Percentiles rank a stretch among this genome's conserved stretches.
phyloP scores from a whole-genome alignment of 345 rosid genomes.

The Eucalyptus pumila region DNA sequence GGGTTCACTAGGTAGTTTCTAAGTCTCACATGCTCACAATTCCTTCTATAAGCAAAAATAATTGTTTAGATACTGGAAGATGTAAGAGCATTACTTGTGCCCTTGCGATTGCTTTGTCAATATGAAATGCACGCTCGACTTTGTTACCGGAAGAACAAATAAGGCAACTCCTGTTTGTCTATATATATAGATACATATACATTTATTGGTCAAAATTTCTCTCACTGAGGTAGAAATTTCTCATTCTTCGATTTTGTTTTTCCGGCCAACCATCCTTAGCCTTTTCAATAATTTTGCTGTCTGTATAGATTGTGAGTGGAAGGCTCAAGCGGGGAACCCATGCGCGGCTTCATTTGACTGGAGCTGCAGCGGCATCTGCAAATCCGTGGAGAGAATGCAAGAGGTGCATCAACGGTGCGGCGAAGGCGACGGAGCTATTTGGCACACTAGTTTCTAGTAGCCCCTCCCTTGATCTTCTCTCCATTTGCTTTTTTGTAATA shows the following conservation, averaged over 20 bases:
- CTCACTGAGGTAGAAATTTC: neutral
- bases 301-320: constrained; percentile 62
- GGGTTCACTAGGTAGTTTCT: neutral
- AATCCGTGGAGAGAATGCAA: constrained; percentile 57
- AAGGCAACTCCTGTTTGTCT: neutral
- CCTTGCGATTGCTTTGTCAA: neutral
- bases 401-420: constrained; percentile 69
- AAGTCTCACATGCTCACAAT: neutral
- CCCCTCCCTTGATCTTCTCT: neutral
- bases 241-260: neutral
- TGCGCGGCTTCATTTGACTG: constrained; percentile 80
- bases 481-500: neutral
- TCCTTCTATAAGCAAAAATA: neutral
- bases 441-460: constrained; percentile 68
- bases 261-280: neutral
- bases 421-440: constrained; percentile 65
- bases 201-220: neutral
- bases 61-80: neutral
- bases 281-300: neutral
- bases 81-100: neutral
- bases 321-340: constrained; percentile 70
- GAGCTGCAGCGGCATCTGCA: constrained; percentile 74
- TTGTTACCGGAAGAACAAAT: neutral
- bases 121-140: neutral
- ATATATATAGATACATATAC: neutral